Base-by-base conservation (phyloP, 2,329 filamentous ascomycete genomes). In the Pyrenophora seminiperda region DNA sequence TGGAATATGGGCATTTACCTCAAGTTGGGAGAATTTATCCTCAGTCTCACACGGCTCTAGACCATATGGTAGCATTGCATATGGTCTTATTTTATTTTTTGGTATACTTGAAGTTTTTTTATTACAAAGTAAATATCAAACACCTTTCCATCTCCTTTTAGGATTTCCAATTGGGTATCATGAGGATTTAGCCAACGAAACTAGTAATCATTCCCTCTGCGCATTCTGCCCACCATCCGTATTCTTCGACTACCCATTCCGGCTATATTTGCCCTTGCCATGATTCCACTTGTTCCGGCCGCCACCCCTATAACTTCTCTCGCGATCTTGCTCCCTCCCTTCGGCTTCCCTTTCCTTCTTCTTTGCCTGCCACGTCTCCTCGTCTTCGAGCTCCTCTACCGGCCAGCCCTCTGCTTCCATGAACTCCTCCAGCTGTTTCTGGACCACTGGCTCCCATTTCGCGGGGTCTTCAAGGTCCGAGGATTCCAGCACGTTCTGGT, bases 391-490 rank as follows among this genome's bases (percentile, higher is more conserved):
- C 45, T 68, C 63, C 43, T 69, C 65, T 0, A 43, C 50, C 40
- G 59, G 53, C 66, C 58, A 73, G 2, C 66, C 66, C 50, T 76
- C 75, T 53, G 75, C 73, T 50, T 73, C 64, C 65, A 79, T 76
- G 75, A 80, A 83, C 18, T 73, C 70, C 32, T 80, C 73, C 9
- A 91, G 72, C 67, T 86, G 79, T 13, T 71, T 69, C 61, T 81
- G 71, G 1, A 97, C 80, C 70, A 91, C 83, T 0, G 90, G 89
- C 0, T 83, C 90, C 92, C 93, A 97, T 7, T 89, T 83, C 0
- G 85, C 81, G 71, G 96, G 90, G 58, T 86, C 83, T 48, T 80
- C 80, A 3, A 97, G 75, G 56, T 96, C 90, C 9, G 83, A 78
- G 68, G 89, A 96, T 61, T 94, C 88, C 15, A 97, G 73, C 44